These are phyloP conservation scores for Ceratobasidium sp. DNA, from an alignment of 1,284 basidiomycete genomes.

Conservation along the genomic window DNA sequence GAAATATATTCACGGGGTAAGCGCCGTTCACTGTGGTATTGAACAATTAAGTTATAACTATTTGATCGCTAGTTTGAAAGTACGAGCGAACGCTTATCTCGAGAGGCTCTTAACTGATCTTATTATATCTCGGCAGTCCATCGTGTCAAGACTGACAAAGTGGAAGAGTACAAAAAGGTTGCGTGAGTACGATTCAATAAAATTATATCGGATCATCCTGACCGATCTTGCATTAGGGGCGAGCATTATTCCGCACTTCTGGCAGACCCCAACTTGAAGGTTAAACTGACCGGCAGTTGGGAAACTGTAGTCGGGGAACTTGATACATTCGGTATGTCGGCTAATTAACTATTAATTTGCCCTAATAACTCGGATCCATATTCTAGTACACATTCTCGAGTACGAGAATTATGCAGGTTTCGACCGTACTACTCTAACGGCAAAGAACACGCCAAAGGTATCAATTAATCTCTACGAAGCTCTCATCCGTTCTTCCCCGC, in stretches of 20 bases:
- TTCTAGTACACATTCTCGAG: conserved; percentile 81
- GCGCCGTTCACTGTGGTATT: background rate
- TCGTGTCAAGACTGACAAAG: conserved; percentile 81
- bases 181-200: conserved; percentile 75
- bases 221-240: conserved; percentile 64
- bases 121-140: conserved; percentile 68
- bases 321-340: conserved; percentile 77
- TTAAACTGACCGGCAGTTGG: conserved; percentile 93
- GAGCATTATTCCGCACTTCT: conserved; percentile 84
- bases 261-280: conserved; percentile 76
- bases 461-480: conserved; percentile 47
- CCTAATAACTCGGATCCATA: background rate
- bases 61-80: conserved; percentile 83
- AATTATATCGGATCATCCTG: too few species aligned
- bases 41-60: background rate
- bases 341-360: background rate
- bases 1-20: conserved; percentile 70
- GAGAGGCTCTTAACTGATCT: conserved; percentile 9
- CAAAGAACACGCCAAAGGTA: conserved; percentile 49
- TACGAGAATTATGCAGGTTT: conserved; percentile 91
- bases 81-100: conserved; percentile 58
- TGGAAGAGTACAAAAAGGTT: conserved; percentile 85
- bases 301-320: conserved; percentile 89
- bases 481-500: conserved; percentile 15
- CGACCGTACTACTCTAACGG: conserved; percentile 71